A percentile compares a stretch with the other conserved stretches of the same genome.
Evolutionary conservation across 805 yeast species (phyloP).

Genomic region (Lipomyces japonicus): DNA sequence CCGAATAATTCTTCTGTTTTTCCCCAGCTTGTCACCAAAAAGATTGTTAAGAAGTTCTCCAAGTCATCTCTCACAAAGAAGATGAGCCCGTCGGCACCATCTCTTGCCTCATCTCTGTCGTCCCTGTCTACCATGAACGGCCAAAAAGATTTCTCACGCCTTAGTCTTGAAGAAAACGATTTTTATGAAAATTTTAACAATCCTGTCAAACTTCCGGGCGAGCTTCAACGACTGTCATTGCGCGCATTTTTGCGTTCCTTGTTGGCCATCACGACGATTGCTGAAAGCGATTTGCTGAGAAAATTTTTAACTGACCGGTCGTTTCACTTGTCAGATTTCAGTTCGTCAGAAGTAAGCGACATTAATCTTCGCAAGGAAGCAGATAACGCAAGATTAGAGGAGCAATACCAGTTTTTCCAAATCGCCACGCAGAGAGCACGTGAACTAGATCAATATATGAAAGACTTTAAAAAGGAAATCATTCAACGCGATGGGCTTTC

Average conservation of each 20-base stretch:
- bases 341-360: conserved; percentile 51
- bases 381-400: conserved; percentile 58
- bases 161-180: background rate
- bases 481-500: conserved; percentile 55
- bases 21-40: background rate
- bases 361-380: conserved; percentile 53
- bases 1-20: background rate
- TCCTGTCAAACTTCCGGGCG: conserved; percentile 51
- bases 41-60: conserved; percentile 7
- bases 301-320: conserved; percentile 50
- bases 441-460: conserved; percentile 54
- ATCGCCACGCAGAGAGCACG: conserved; percentile 58
- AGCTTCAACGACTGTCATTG: conserved; percentile 70
- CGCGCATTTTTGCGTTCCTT: conserved; percentile 66
- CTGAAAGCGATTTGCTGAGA: conserved; percentile 49
- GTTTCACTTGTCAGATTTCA: conserved; percentile 38
- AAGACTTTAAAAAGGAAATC: conserved; percentile 54
- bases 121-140: too few relatives aligned
- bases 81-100: conserved; percentile 10
- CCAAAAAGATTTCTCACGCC: too few relatives aligned
- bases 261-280: conserved; percentile 51
- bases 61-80: conserved; percentile 6
- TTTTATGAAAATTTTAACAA: background rate
- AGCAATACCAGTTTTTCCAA: conserved; percentile 68
- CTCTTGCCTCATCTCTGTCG: conserved; percentile 7